Conservation (phyloP, 768 basidiomycete species). For the Podaxis pistillaris region DNA sequence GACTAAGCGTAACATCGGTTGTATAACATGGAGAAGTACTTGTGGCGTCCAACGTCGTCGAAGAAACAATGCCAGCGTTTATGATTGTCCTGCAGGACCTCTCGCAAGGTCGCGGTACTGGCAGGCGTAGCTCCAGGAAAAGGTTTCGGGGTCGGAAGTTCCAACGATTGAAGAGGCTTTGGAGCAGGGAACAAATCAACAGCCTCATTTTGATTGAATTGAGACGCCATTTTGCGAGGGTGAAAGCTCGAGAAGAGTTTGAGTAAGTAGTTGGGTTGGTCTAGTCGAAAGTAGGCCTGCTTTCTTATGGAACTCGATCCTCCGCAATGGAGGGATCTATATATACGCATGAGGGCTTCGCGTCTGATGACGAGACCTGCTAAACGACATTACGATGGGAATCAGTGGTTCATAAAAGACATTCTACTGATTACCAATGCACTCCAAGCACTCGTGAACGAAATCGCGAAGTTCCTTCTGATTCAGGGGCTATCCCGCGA, state of each 20-base stretch:
- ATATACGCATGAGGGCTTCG: background rate
- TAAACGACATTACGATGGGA: background rate
- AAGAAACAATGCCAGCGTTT: constrained; percentile 56
- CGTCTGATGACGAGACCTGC: background rate
- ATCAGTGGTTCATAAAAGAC: background rate
- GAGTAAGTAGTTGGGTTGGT: background rate
- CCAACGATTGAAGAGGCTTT: background rate
- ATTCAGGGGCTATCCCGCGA: background rate
- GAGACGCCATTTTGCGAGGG: background rate
- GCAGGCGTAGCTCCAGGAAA: constrained; percentile 34
- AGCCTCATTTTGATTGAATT: constrained; percentile 2
- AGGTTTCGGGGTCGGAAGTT: constrained; percentile 8
- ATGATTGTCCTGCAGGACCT: constrained; percentile 48
- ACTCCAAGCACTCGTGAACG: background rate
- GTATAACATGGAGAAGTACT: constrained; percentile 23
- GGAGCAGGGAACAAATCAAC: constrained; percentile 9
- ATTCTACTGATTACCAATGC: background rate
- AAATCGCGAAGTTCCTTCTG: background rate
- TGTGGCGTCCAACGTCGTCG: constrained; percentile 38
- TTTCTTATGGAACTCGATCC: background rate
- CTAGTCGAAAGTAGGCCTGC: background rate
- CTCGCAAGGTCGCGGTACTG: constrained; percentile 38
- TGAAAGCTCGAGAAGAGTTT: background rate
- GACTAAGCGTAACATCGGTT: constrained; percentile 20
- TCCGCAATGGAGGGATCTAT: background rate